Evolutionary conservation across 169 alveolate species (phyloP).

Genomic region (Besnoitia besnoiti): DNA sequence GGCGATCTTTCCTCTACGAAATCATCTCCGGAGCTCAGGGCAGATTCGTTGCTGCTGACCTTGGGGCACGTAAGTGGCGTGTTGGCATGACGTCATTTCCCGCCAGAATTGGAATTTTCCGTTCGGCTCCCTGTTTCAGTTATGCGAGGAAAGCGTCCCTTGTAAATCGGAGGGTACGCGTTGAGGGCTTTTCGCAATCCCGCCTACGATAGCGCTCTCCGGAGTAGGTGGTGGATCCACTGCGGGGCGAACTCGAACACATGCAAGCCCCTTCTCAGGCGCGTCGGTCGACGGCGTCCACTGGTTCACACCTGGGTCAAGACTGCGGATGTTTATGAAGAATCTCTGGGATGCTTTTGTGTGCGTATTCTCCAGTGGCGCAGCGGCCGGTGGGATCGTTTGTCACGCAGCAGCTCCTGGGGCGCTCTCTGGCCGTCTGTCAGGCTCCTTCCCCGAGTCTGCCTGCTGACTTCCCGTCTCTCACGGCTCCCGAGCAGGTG

Average conservation of each 20-base stretch:
- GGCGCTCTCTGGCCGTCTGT: not conserved
- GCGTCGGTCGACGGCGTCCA: not conserved
- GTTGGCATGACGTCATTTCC: no score
- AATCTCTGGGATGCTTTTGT: not conserved
- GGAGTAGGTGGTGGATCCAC: no score
- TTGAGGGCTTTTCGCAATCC: no score
- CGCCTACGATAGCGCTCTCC: no score
- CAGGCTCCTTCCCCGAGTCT: not conserved
- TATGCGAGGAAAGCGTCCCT: no score
- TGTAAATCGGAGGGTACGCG: no score
- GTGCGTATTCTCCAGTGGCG: not conserved
- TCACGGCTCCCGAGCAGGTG: not conserved
- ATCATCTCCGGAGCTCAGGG: not conserved
- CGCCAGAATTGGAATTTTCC: no score
- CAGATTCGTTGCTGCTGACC: not conserved
- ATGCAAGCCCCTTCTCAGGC: constrained; percentile 9
- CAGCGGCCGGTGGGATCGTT: not conserved
- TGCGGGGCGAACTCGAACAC: no score
- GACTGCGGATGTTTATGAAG: no score
- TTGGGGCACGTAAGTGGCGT: not conserved
- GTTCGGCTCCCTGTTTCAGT: no score
- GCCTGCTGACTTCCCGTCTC: not conserved
- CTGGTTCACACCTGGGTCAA: no score
- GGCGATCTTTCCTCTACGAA: not conserved
- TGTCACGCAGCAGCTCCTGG: not conserved